phyloP scores from a whole-genome alignment of 2,329 filamentous ascomycete genomes.

The Botrytis galanthina region DNA sequence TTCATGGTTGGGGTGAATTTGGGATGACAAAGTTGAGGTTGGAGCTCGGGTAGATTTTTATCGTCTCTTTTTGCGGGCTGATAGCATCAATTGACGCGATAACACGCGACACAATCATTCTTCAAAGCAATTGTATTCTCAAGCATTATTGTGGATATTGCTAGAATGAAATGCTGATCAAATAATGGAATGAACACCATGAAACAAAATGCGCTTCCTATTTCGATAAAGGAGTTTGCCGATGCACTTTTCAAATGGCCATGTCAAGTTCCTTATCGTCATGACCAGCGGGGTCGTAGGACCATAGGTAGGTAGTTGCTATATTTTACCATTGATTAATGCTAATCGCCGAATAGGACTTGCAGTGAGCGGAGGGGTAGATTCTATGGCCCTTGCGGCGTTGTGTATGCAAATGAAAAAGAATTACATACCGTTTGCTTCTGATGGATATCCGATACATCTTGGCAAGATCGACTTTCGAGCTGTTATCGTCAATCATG shows the following conservation, averaged over 20 bases:
- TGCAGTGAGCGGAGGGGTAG: constrained; percentile 87
- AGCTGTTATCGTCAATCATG: constrained; percentile 57
- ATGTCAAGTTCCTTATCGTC: constrained; percentile 16
- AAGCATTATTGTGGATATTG: background rate
- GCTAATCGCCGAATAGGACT: constrained; percentile 50
- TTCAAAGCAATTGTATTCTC: background rate
- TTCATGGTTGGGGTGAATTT: constrained; percentile 11
- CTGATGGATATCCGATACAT: background rate
- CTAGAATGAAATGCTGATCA: background rate
- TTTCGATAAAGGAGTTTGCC: constrained; percentile 26
- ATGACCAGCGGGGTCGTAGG: background rate
- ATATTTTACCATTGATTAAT: background rate
- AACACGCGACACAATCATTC: background rate
- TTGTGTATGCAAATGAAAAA: constrained; percentile 56
- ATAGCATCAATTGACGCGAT: background rate
- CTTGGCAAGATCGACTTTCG: constrained; percentile 38
- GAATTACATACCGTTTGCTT: constrained; percentile 10
- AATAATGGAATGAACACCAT: constrained; percentile 16
- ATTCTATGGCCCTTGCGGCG: constrained; percentile 93
- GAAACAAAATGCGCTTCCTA: constrained; percentile 20
- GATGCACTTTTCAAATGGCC: constrained; percentile 24
- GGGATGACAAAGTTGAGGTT: constrained; percentile 20
- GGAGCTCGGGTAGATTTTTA: constrained; percentile 16
- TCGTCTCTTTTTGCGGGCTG: constrained; percentile 1
- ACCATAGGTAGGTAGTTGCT: constrained; percentile 8